Conservation (phyloP, 495 filamentous ascomycete species). For the Aspergillus sparsus region DNA sequence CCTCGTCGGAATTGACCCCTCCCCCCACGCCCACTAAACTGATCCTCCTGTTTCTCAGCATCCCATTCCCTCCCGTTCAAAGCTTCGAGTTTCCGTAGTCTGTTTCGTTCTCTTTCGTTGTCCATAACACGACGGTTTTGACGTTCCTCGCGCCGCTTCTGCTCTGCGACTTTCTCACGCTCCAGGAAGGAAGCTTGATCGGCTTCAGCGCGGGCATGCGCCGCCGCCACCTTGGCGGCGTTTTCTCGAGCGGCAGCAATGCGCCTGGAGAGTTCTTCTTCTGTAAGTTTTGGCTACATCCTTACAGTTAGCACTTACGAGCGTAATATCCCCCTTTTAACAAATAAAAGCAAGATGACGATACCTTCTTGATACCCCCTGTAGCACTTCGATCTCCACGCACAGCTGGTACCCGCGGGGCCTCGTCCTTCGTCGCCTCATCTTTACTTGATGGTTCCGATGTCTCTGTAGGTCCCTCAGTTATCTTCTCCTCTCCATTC, state of each 20-base stretch:
- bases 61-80: slow-evolving; percentile 74
- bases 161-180: slow-evolving; percentile 58
- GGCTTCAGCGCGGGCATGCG: slow-evolving; percentile 66
- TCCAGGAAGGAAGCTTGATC: slow-evolving; percentile 68
- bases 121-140: slow-evolving; percentile 61
- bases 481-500: slow-evolving; percentile 17
- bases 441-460: slow-evolving; percentile 30
- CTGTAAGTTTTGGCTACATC: slow-evolving; percentile 63
- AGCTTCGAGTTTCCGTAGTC: slow-evolving; percentile 68
- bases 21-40: slow-evolving; percentile 50
- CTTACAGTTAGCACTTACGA: slow-evolving; percentile 16
- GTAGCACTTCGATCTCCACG: slow-evolving; percentile 70
- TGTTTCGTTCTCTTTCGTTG: slow-evolving; percentile 69
- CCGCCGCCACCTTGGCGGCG: slow-evolving; percentile 57
- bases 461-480: slow-evolving; percentile 22
- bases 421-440: slow-evolving; percentile 26
- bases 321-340: background rate
- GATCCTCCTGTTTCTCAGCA: slow-evolving; percentile 67
- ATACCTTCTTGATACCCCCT: slow-evolving; percentile 59
- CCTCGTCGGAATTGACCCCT: slow-evolving; percentile 54
- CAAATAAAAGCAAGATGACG: slow-evolving; percentile 2
- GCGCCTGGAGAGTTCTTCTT: slow-evolving; percentile 62
- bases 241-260: slow-evolving; percentile 61
- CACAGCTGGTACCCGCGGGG: slow-evolving; percentile 53
- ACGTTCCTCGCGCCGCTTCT: slow-evolving; percentile 58